Evolutionary conservation across 2,329 filamentous ascomycete species (phyloP), one percentile per base, ranked within the genome.

Genomic region (Ceratocystis eucalypticola): DNA sequence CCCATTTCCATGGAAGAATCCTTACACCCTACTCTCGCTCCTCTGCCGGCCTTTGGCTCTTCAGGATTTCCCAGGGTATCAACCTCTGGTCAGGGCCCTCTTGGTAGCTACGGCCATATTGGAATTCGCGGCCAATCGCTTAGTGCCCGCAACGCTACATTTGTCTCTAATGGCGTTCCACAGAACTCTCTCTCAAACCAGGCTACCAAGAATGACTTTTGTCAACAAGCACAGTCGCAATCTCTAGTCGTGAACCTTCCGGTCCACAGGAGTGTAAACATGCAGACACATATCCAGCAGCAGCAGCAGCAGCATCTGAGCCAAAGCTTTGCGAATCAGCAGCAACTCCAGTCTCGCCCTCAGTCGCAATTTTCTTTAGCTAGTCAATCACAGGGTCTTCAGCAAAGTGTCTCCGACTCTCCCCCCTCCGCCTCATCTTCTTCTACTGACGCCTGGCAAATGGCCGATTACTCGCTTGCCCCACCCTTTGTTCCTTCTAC

Each of bases 401-500:
- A 59, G 28, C 55, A 59, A n/a, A 37, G 33, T 33, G 8, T 41
- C 20, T 33, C 59, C 46, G 20, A 46, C 17, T 62, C 57, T 41
- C 22, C 46, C 3, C 46, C 45, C 48, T 53, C 62, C n/a, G 45
- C 37, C 12, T 55, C 46, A 20, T 25, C 57, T 22, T 50, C 59
- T 10, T 50, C 44, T 5, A 28, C 59, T 8, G 28, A 55, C 48
- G 44, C 53, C 37, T 65, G 64, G 64, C 48, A 48, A 33, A 37
- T 53, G 45, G 20, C 59, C 25, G 45, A 57, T 25, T n/a, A 17
- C 12, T 20, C 59, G 2, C 53, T 63, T 25, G 45, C 59, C 28
- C 61, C 65, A 25, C 53, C 65, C n/a, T 66, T 66, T 57, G 65
- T 55, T 10, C 65, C 65, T 55, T 33, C 55, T 55, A 57, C 22